Conservation (phyloP, 2,329 filamentous ascomycete genomes). For the Fusarium keratoplasticum region DNA sequence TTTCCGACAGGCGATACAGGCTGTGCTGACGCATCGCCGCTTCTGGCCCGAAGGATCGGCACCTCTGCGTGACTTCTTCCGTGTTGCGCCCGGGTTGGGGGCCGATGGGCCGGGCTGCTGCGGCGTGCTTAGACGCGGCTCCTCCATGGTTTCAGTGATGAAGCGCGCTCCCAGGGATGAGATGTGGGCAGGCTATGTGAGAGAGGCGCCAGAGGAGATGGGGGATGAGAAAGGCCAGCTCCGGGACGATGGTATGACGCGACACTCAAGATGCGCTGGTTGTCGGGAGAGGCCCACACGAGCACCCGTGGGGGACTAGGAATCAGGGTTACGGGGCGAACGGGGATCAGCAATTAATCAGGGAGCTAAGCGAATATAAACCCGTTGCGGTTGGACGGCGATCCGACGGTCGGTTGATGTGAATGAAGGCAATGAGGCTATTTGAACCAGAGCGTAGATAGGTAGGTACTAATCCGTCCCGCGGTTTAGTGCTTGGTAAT, state of each 20-base stretch:
- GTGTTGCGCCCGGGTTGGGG: conserved; percentile 21
- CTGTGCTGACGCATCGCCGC: conserved; percentile 84
- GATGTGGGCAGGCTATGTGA: conserved; percentile 2
- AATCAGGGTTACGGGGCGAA: conserved; percentile 21
- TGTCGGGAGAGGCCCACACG: conserved; percentile 19
- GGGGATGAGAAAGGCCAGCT: not conserved
- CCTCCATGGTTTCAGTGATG: conserved; percentile 34
- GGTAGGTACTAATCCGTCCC: conserved; percentile 28
- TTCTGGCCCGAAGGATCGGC: conserved; percentile 67
- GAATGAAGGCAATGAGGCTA: conserved; percentile 18
- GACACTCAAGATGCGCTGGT: conserved; percentile 9
- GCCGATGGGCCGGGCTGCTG: conserved; percentile 25
- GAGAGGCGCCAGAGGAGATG: not conserved
- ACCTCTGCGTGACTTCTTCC: conserved; percentile 64
- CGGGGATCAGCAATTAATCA: conserved; percentile 21
- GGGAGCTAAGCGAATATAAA: conserved; percentile 24
- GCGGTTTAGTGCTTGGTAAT: conserved; percentile 34
- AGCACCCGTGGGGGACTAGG: conserved; percentile 22
- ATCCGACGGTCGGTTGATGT: not conserved
- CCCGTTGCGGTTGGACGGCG: conserved; percentile 19
- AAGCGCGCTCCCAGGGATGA: conserved; percentile 6
- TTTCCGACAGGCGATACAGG: conserved; percentile 82
- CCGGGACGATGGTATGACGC: conserved; percentile 22
- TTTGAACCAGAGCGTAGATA: conserved; percentile 7
- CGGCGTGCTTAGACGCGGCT: conserved; percentile 15